Percentiles rank a stretch among this genome's conserved stretches.
These are phyloP conservation scores for Gloeostereum incarnatum DNA, from an alignment of 768 basidiomycete species.

Conservation along the genomic window DNA sequence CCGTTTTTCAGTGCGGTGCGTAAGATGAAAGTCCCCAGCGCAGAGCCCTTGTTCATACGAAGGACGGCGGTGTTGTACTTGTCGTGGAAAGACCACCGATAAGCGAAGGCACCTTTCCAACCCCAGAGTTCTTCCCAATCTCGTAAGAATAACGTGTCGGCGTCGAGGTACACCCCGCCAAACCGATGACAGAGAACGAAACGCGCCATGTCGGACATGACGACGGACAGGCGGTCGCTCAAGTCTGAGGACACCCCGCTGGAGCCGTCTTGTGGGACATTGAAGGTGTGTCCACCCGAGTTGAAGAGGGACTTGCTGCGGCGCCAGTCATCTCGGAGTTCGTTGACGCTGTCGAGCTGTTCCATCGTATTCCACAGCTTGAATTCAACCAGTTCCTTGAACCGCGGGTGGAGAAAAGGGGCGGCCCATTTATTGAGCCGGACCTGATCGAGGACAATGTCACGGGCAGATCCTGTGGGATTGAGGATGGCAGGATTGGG, in stretches of 20 bases:
- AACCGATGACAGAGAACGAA: slow-evolving; percentile 91
- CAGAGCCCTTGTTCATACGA: slow-evolving; percentile 78
- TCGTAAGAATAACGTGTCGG: slow-evolving; percentile 84
- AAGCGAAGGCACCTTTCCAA: slow-evolving; percentile 90
- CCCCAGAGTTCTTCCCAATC: slow-evolving; percentile 98
- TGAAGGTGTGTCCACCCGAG: slow-evolving; percentile 72
- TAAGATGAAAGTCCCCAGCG: slow-evolving; percentile 86
- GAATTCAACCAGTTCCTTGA: slow-evolving; percentile 85
- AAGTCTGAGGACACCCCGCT: slow-evolving; percentile 40
- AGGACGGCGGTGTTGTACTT: slow-evolving; percentile 94
- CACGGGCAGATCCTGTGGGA: slow-evolving; percentile 67
- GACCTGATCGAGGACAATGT: slow-evolving; percentile 77
- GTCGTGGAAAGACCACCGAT: slow-evolving; percentile 87
- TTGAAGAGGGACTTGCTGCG: slow-evolving; percentile 73
- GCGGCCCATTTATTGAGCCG: slow-evolving; percentile 83
- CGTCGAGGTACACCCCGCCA: slow-evolving; percentile 91
- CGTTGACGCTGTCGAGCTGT: slow-evolving; percentile 79
- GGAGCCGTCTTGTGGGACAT: slow-evolving; percentile 46
- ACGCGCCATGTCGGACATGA: slow-evolving; percentile 94
- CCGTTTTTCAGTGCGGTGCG: slow-evolving; percentile 86
- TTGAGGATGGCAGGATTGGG: slow-evolving; percentile 83
- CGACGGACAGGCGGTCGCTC: slow-evolving; percentile 77
- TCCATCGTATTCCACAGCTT: slow-evolving; percentile 97
- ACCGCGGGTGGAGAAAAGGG: slow-evolving; percentile 84
- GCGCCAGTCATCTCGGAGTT: slow-evolving; percentile 86